Evolutionary conservation across 2,329 filamentous ascomycete species (phyloP).

Genomic region (Acephala macrosclerotiorum): DNA sequence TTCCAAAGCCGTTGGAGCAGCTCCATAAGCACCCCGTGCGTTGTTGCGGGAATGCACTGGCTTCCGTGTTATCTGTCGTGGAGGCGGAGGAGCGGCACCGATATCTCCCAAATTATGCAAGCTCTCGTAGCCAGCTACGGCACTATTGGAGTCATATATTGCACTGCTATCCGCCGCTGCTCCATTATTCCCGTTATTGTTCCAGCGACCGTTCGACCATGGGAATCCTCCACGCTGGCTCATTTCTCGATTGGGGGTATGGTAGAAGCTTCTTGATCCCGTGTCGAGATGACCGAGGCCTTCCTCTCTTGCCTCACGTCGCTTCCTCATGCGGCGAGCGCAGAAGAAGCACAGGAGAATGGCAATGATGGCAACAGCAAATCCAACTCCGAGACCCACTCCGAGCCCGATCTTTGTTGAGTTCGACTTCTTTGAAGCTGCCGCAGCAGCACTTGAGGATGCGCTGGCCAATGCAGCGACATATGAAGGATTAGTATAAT

Average conservation of each 20-base stretch:
- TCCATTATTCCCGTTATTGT: constrained; percentile 28
- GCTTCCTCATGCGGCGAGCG: constrained; percentile 52
- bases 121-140: constrained; percentile 38
- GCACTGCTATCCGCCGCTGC: constrained; percentile 15
- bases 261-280: constrained; percentile 33
- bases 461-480: constrained; percentile 31
- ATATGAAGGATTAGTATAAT: constrained; percentile 58
- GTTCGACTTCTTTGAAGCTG: constrained; percentile 35
- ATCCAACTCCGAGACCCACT: constrained; percentile 69
- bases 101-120: constrained; percentile 34
- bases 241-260: constrained; percentile 31
- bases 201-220: constrained; percentile 39
- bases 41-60: constrained; percentile 46
- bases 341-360: constrained; percentile 58
- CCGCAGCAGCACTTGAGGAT: constrained; percentile 39
- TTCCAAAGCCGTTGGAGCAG: constrained; percentile 52
- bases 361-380: constrained; percentile 57
- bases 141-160: constrained; percentile 39
- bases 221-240: constrained; percentile 34
- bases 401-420: constrained; percentile 65
- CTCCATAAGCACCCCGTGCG: constrained; percentile 47
- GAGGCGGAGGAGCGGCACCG: constrained; percentile 20
- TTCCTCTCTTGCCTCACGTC: constrained; percentile 55
- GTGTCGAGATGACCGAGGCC: constrained; percentile 60
- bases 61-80: constrained; percentile 40